Base-by-base conservation (phyloP, 208 protist species). In the Leishmania tarentolae region DNA sequence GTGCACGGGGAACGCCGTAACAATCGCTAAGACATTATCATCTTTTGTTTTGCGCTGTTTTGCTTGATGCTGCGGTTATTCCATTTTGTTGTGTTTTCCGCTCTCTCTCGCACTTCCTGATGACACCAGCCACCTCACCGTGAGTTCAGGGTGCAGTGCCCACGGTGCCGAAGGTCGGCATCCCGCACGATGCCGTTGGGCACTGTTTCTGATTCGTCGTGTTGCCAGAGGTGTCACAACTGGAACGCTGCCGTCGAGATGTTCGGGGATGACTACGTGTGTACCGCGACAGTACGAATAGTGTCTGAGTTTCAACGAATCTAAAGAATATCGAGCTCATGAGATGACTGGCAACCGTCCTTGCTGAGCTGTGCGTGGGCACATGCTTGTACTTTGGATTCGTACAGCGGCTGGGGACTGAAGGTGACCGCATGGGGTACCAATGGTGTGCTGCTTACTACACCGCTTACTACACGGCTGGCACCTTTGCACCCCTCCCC, bases 71-170 rank as follows among this genome's bases (percentile, higher is more conserved):
- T 71, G 4, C 47, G 8, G 24, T 9, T 68, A n/a, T n/a, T 35
- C 72, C n/a, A 73, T 31, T 47, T 11, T n/a, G n/a, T 35, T 78
- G n/a, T 79, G 35, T 35, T 76, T 78, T 76, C 61, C 15, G 9
- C 46, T 68, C 47, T 74, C 31, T 75, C 17, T 46, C 8, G 28
- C 28, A 28, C 65, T 71, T 46, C 19, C 63, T 24, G 37, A 46
- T 46, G 65, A 47, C 46, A 5, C 37, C 37, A 46, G 40, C 40
- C 19, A 15, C 65, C 15, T 71, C 21, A 71, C 65, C 19, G 15
- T n/a, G 65, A 11, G 9, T 46, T 71, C 65, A 71, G 65, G 65
- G 65, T n/a, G 35, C 46, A 9, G 21, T 28, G 5, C 37, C 15
- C 40, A 17, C 65, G 28, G 21, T n/a, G 21, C 9, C 3, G 37